Evolutionary conservation across 257 asterid genomes (phyloP).

Genomic region (Cinchona pubescens): DNA sequence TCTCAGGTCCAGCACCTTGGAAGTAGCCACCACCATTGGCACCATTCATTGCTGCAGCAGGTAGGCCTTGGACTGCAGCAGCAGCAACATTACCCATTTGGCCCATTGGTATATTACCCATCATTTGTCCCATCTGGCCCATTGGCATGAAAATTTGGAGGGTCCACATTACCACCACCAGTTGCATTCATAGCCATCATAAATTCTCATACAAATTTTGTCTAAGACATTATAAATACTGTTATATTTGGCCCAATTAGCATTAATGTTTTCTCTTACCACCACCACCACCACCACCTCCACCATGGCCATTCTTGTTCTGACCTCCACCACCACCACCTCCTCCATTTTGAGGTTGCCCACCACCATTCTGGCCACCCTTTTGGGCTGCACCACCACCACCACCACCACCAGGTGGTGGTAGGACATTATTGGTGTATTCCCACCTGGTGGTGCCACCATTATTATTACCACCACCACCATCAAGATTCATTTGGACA

Average conservation of each 20-base stretch:
- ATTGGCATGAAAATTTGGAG: conserved; percentile 34
- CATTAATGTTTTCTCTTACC: conserved; percentile 36
- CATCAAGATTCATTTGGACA: conserved; percentile 49
- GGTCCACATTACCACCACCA: conserved; percentile 47
- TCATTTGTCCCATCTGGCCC: conserved; percentile 44
- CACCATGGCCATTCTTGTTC: conserved; percentile 15
- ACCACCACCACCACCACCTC: conserved; percentile 43
- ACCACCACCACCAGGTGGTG: conserved; percentile 65
- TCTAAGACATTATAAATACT: conserved; percentile 76
- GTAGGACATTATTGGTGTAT: conserved; percentile 40
- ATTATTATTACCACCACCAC: conserved; percentile 18
- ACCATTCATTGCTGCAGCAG: conserved; percentile 46
- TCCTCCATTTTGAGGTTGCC: conserved; percentile 39
- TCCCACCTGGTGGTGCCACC: conserved; percentile 49
- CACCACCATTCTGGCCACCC: conserved; percentile 59
- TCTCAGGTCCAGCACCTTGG: conserved; percentile 52
- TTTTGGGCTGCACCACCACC: conserved; percentile 22
- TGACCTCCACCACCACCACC: conserved; percentile 25
- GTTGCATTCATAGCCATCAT: conserved; percentile 69
- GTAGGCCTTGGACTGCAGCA: conserved; percentile 70
- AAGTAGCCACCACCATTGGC: conserved; percentile 44
- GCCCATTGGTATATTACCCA: conserved; percentile 30
- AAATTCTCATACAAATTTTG: conserved; percentile 30
- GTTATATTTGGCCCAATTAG: conserved; percentile 55
- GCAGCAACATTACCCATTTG: conserved; percentile 41